A percentile compares a stretch with the other conserved stretches of the same genome.
phyloP scores from a whole-genome alignment of 2,329 filamentous ascomycete genomes.

The Aspergillus sp. region DNA sequence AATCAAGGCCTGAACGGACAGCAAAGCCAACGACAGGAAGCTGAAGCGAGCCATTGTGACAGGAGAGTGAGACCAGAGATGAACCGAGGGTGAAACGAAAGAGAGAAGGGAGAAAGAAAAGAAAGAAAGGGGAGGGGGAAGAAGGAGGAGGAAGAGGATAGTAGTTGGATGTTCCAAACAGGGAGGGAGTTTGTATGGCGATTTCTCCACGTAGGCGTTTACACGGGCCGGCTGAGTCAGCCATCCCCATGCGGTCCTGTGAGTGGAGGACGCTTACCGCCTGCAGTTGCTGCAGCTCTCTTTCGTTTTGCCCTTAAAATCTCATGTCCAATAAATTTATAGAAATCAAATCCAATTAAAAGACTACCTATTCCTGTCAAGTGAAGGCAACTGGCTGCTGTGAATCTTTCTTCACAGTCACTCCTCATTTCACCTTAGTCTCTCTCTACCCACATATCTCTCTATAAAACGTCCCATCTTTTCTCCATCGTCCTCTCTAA shows the following conservation, averaged over 20 bases:
- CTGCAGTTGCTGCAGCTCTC: not conserved
- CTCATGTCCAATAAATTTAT: too few species aligned
- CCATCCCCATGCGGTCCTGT: not conserved
- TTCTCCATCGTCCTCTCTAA: not conserved
- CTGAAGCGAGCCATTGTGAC: constrained; percentile 70
- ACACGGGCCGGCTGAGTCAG: constrained; percentile 20
- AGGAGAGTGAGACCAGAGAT: constrained; percentile 9
- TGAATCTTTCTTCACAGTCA: not conserved
- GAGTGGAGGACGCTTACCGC: not conserved
- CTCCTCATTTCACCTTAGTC: not conserved
- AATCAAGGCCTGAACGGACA: constrained; percentile 67
- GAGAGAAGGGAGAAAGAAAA: constrained; percentile 11
- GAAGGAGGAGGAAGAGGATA: constrained; percentile 7
- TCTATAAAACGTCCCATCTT: not conserved
- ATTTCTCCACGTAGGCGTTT: constrained; percentile 28
- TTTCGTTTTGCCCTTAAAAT: too few species aligned
- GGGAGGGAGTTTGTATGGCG: constrained; percentile 8
- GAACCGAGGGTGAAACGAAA: constrained; percentile 18
- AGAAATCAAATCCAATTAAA: too few species aligned
- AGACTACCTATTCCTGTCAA: not conserved
- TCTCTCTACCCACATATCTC: not conserved
- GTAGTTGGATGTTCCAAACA: constrained; percentile 2
- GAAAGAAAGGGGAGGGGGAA: constrained; percentile 3
- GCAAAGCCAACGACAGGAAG: constrained; percentile 68
- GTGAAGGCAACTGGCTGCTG: not conserved